Percentiles rank a stretch among this genome's conserved stretches.
Conservation (phyloP, 2,329 filamentous ascomycete genomes). For the Alternaria infectoria region DNA sequence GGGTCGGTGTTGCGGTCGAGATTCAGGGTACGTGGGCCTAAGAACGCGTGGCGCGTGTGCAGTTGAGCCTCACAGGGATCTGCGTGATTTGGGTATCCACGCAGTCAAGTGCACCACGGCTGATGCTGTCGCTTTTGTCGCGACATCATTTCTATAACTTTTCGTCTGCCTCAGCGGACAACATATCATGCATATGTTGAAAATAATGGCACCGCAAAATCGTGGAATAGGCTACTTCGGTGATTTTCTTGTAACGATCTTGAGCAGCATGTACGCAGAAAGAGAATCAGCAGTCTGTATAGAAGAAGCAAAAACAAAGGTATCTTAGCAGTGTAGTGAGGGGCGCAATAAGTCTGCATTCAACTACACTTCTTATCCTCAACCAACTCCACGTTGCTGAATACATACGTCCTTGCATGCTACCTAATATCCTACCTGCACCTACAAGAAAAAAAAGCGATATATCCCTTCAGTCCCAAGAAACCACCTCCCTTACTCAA, state of each 20-base stretch:
- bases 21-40: conserved; percentile 18
- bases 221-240: background rate
- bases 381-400: background rate
- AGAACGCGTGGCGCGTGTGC: conserved; percentile 23
- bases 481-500: background rate
- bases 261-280: background rate
- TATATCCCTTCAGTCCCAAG: background rate
- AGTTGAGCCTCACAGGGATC: conserved; percentile 20
- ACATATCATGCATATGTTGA: background rate
- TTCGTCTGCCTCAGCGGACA: background rate
- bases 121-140: background rate
- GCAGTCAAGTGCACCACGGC: background rate
- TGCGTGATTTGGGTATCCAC: background rate
- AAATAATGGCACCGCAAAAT: background rate
- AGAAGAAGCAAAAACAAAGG: background rate
- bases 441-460: background rate
- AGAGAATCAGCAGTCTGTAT: background rate
- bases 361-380: background rate
- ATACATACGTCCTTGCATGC: background rate
- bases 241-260: background rate
- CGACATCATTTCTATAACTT: background rate
- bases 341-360: background rate
- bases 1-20: conserved; percentile 18
- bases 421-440: background rate
- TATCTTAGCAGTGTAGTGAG: background rate